Evolutionary conservation across 164 flowering plant genomes (phyloP).

Genomic region (Sedum album): DNA sequence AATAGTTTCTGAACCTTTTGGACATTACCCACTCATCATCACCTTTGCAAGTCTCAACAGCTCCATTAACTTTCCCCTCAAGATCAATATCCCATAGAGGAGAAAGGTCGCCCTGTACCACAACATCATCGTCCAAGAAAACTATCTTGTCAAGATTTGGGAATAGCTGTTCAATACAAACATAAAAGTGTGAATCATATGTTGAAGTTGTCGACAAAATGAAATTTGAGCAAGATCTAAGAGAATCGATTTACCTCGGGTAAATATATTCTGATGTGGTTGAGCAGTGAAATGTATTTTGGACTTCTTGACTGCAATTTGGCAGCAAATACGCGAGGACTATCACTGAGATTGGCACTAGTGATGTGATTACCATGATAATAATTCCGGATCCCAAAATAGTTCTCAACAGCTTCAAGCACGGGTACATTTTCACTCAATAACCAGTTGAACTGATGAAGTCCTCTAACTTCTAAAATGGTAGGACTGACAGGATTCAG

Average conservation of each 20-base stretch:
- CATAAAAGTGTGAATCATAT: neutral
- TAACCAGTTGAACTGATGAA: constrained; percentile 97
- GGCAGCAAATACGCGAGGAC: constrained; percentile 77
- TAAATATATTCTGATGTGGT: constrained; percentile 89
- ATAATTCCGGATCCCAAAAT: constrained; percentile 59
- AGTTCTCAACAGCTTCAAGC: constrained; percentile 89
- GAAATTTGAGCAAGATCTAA: neutral
- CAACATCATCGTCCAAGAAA: constrained; percentile 93
- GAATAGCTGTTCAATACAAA: constrained; percentile 64
- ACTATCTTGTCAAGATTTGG: constrained; percentile 92
- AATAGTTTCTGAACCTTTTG: constrained; percentile 76
- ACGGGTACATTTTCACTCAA: constrained; percentile 95
- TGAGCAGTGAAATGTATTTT: constrained; percentile 92
- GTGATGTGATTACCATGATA: constrained; percentile 87
- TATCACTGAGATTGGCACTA: constrained; percentile 69
- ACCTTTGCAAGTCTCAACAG: constrained; percentile 94
- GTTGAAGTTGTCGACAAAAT: neutral
- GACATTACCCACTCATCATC: constrained; percentile 96
- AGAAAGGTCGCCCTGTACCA: constrained; percentile 82
- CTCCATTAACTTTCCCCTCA: constrained; percentile 88
- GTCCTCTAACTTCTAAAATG: constrained; percentile 85
- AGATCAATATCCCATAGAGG: constrained; percentile 93
- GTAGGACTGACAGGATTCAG: constrained; percentile 73
- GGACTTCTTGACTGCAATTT: constrained; percentile 93
- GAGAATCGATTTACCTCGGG: constrained; percentile 66